Base-by-base conservation (phyloP, 805 yeast genomes). In the Allodekkera sacchari region DNA sequence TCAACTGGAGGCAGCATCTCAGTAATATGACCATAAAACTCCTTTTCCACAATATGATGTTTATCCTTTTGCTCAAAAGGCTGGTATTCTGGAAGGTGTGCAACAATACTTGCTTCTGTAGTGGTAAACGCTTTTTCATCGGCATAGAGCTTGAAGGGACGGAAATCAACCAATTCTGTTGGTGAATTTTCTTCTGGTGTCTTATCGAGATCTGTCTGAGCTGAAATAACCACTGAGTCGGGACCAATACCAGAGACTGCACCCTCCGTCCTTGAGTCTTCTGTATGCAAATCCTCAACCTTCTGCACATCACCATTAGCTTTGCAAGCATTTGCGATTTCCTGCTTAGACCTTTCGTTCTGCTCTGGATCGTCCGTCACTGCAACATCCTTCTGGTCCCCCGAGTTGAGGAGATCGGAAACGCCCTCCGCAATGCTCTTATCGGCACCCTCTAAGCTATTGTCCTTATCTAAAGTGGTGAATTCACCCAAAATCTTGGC, bases 1-100 rank as follows among this genome's bases (percentile, higher is more conserved):
- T 81, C 87, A 31, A 63, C 52, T 6, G 85, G 81, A 24, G 75
- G 66, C 31, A 80, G 54, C 33, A 83, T 59, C 32, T 82, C 73
- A 0, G 89, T 79, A 5, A 80, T 71, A 2, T 85, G 77, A 3
- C 72, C 68, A 43, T 43, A 55, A 10, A 41, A 37, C 22, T 47
- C 45, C 13, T 43, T 35, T 23, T 55, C 60, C 15, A 50, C 42
- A 14, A 53, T 24, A 35, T 54, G 58, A 31, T 50, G 51, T 8
- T 26, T 34, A 25, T 53, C 59, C 13, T 38, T 35, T 3, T 61
- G 66, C 27, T 55, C 65, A 42, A 73, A 71, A 0, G 76, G 71
- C 3, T 63, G 52, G 47, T 62, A 71, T 13, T 60, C 52, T 1
- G 76, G 70, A 22, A 74, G 43, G 33, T 68, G 63, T 12, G 63